Evolutionary conservation across 1,284 basidiomycete species (phyloP).

Genomic region (Uromyces viciae-fabae): DNA sequence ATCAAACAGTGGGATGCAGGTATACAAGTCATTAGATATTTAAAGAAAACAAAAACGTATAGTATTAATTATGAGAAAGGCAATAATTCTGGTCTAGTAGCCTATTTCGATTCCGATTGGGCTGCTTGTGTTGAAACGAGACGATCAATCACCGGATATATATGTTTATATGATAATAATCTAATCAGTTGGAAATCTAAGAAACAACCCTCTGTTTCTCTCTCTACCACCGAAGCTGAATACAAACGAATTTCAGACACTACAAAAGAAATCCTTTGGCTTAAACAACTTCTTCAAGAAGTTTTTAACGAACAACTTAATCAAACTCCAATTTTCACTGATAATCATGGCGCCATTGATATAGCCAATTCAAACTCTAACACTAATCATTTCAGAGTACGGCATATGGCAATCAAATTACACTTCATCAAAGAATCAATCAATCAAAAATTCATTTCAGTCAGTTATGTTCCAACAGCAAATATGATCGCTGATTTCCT

Average conservation of each 20-base stretch:
- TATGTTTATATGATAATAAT: background rate
- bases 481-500: too few species aligned
- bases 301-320: too few species aligned
- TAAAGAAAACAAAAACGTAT: background rate
- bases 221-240: background rate
- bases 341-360: too few species aligned
- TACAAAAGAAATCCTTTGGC: background rate
- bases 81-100: background rate
- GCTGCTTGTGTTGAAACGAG: background rate
- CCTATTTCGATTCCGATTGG: background rate
- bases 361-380: too few species aligned
- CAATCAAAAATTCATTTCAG: too few species aligned
- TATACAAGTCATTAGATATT: background rate
- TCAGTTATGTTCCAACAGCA: too few species aligned
- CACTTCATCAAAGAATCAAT: too few species aligned
- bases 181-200: background rate
- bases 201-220: background rate
- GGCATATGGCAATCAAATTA: too few species aligned
- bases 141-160: background rate
- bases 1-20: constrained; percentile 2
- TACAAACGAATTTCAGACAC: background rate
- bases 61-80: background rate
- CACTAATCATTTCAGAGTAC: too few species aligned
- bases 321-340: too few species aligned
- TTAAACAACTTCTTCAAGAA: too few species aligned